Conservation (phyloP, 2,329 filamentous ascomycete genomes). For the Colletotrichum horii region DNA sequence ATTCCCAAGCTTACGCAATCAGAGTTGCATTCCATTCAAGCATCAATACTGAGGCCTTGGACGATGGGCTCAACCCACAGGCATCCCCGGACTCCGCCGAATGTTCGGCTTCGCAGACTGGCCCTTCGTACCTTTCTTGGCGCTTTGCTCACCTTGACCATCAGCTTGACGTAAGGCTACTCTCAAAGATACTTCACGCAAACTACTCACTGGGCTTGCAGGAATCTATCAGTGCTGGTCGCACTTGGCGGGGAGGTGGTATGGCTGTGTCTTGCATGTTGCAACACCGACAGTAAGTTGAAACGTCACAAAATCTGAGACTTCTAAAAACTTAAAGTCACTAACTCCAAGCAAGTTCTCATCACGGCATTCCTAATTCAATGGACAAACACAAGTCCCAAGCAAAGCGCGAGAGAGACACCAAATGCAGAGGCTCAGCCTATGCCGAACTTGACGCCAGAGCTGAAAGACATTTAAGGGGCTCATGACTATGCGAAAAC, state of each 20-base stretch:
- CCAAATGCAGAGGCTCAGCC: neutral
- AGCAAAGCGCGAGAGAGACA: neutral
- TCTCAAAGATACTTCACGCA: accelerated
- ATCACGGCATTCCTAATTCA: neutral
- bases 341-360: neutral
- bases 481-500: neutral
- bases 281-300: conserved; percentile 2
- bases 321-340: neutral
- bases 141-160: neutral
- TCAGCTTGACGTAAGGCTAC: neutral
- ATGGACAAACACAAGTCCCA: neutral
- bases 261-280: conserved; percentile 3
- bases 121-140: neutral
- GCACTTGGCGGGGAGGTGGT: neutral
- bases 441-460: neutral
- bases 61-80: neutral
- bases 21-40: neutral
- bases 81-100: neutral
- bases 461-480: neutral
- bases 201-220: neutral
- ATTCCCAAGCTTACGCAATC: neutral
- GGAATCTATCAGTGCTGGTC: neutral
- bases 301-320: neutral
- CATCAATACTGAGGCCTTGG: neutral
- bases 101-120: neutral